A percentile compares a stretch with the other conserved stretches of the same genome.
Conservation (phyloP, 345 rosid genomes). For the Salix dunnii region DNA sequence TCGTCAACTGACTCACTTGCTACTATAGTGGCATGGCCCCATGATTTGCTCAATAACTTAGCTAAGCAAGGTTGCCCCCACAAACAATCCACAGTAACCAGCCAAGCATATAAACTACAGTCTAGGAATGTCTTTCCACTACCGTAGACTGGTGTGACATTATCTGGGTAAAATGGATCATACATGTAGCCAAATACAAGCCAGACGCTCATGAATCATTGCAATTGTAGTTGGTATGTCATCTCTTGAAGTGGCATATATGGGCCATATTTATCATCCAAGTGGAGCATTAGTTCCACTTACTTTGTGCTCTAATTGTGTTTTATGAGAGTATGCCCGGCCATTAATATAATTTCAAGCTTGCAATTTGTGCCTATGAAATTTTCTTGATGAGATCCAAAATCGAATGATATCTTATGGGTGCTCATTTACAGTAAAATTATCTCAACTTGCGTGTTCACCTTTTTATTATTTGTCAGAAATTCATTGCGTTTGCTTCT, state of each 20-base stretch:
- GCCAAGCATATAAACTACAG: too few relatives aligned
- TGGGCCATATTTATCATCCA: background rate
- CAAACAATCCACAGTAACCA: background rate
- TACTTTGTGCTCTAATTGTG: slow-evolving; percentile 13
- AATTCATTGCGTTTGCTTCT: too few relatives aligned
- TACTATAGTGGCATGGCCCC: slow-evolving; percentile 21
- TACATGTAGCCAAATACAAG: background rate
- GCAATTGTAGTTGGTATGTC: background rate
- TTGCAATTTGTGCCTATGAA: background rate
- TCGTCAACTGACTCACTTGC: slow-evolving; percentile 14
- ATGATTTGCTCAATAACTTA: background rate
- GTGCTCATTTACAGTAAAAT: too few relatives aligned
- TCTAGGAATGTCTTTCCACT: background rate
- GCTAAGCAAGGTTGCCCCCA: background rate
- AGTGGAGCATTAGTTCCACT: slow-evolving; percentile 32
- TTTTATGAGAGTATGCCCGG: background rate
- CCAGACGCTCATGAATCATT: background rate
- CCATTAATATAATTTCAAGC: background rate
- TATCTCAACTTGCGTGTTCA: too few relatives aligned
- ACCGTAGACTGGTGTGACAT: background rate
- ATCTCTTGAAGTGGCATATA: slow-evolving; percentile 8
- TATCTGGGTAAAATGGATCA: background rate
- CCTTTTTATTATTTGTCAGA: too few relatives aligned
- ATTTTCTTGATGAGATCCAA: background rate
- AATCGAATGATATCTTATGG: background rate